A percentile compares a stretch with the other conserved stretches of the same genome.
phyloP scores from a whole-genome alignment of 1,284 basidiomycete species.

The Apiotrichum brassicae region DNA sequence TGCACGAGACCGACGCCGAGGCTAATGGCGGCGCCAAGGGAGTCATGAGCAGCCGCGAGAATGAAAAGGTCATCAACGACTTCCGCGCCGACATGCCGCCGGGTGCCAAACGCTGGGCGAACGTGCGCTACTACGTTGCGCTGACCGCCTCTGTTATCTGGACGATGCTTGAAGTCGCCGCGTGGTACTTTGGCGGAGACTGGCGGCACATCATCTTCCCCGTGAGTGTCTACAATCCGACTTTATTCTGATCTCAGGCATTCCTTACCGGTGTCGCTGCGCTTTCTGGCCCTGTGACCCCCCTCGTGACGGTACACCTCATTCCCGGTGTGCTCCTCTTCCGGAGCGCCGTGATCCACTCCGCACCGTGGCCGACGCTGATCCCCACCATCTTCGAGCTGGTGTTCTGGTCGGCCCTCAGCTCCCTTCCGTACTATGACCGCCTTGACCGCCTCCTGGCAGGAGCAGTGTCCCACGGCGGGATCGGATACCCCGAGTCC shows the following conservation, averaged over 20 bases:
- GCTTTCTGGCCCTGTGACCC: constrained; percentile 28
- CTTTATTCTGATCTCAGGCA: not conserved
- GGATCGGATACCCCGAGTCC: constrained; percentile 22
- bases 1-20: not conserved
- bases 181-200: constrained; percentile 10
- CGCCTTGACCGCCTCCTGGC: constrained; percentile 35
- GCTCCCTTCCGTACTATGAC: constrained; percentile 42
- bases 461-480: constrained; percentile 33
- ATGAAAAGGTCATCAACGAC: constrained; percentile 26
- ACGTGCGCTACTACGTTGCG: constrained; percentile 17
- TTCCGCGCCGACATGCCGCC: constrained; percentile 18
- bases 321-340: constrained; percentile 38
- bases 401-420: constrained; percentile 38
- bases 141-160: constrained; percentile 26
- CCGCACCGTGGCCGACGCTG: constrained; percentile 20
- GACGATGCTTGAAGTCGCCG: constrained; percentile 19
- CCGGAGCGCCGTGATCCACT: constrained; percentile 25
- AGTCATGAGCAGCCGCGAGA: constrained; percentile 18
- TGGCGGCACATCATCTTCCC: constrained; percentile 30
- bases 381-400: constrained; percentile 30
- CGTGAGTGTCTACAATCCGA: constrained; percentile 15
- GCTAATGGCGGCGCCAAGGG: not conserved
- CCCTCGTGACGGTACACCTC: constrained; percentile 38
- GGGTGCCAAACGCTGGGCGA: constrained; percentile 20
- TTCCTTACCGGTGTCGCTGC: constrained; percentile 11